Evolutionary conservation across 2,329 filamentous ascomycete genomes (phyloP).

Genomic region (Penicillium nordicum): DNA sequence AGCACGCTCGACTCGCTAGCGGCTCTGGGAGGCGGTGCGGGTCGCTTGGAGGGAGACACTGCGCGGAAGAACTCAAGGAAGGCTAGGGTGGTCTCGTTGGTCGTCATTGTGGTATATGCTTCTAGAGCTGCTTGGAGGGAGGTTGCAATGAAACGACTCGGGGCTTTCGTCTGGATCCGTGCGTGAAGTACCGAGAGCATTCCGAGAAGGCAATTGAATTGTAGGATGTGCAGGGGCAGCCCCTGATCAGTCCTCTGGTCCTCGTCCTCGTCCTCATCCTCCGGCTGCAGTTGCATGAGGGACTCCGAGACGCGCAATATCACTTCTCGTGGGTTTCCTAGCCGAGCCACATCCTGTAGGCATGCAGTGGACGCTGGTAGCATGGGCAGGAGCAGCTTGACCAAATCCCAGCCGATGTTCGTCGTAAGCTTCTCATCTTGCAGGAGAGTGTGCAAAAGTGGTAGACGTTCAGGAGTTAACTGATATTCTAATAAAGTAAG

Average conservation of each 20-base stretch:
- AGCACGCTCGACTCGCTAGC: slow-evolving; percentile 48
- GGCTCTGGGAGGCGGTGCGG: slow-evolving; percentile 57
- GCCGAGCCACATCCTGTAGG: slow-evolving; percentile 57
- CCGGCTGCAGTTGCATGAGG: slow-evolving; percentile 54
- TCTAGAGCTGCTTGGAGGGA: slow-evolving; percentile 60
- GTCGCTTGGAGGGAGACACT: slow-evolving; percentile 56
- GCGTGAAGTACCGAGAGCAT: slow-evolving; percentile 59
- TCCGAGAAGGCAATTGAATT: slow-evolving; percentile 27
- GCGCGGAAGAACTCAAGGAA: slow-evolving; percentile 58
- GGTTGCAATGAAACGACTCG: slow-evolving; percentile 62
- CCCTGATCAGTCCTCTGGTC: slow-evolving; percentile 33
- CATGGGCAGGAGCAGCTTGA: slow-evolving; percentile 59
- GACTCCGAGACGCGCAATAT: slow-evolving; percentile 62
- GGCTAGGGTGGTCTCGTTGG: slow-evolving; percentile 56
- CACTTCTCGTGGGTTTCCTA: slow-evolving; percentile 63
- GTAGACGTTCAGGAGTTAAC: slow-evolving; percentile 56
- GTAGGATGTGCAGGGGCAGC: slow-evolving; percentile 15
- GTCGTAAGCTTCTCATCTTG: slow-evolving; percentile 59
- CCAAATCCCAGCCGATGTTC: slow-evolving; percentile 65
- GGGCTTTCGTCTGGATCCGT: slow-evolving; percentile 61
- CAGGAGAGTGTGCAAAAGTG: slow-evolving; percentile 56
- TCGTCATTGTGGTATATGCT: slow-evolving; percentile 56
- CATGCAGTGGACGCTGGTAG: slow-evolving; percentile 58
- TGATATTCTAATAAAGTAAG: slow-evolving; percentile 64
- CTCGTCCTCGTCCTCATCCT: slow-evolving; percentile 35